A percentile compares a stretch with the other conserved stretches of the same genome.
phyloP scores from a whole-genome alignment of 805 yeast genomes.

The Candida piceae region DNA sequence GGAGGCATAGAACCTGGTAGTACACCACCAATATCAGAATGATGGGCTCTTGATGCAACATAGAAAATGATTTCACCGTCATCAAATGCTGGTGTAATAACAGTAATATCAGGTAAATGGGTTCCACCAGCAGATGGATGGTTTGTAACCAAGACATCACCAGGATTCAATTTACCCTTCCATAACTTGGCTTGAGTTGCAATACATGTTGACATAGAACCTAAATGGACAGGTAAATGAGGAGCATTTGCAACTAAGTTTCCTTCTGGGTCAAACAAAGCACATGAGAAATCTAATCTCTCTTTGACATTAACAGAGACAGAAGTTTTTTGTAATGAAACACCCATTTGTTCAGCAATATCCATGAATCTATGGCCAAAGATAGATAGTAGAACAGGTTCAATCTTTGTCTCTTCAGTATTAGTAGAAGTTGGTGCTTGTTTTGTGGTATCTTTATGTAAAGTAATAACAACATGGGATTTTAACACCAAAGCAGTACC shows the following conservation, averaged over 20 bases:
- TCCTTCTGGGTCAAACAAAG: conserved; percentile 72
- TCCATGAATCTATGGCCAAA: conserved; percentile 86
- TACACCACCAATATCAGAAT: conserved; percentile 92
- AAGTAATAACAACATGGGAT: conserved; percentile 53
- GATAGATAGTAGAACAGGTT: conserved; percentile 69
- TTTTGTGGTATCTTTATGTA: conserved; percentile 8
- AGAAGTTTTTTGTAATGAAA: conserved; percentile 70
- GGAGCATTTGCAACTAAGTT: conserved; percentile 85
- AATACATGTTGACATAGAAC: conserved; percentile 81
- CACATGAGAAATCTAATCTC: conserved; percentile 79
- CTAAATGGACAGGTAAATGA: conserved; percentile 80
- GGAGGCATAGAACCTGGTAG: conserved; percentile 96
- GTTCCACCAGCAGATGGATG: conserved; percentile 87
- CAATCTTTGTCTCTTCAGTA: conserved; percentile 34
- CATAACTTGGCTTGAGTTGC: conserved; percentile 59
- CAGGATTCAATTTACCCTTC: conserved; percentile 59
- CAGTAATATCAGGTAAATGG: conserved; percentile 87
- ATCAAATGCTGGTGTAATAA: conserved; percentile 84
- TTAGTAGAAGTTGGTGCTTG: conserved; percentile 19
- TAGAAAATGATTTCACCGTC: conserved; percentile 63
- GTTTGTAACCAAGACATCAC: conserved; percentile 74
- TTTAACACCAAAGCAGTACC: conserved; percentile 50
- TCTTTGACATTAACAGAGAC: conserved; percentile 83
- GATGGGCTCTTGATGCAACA: conserved; percentile 94
- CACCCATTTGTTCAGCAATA: conserved; percentile 88